Percentiles rank a stretch among this genome's conserved stretches.
phyloP scores from a whole-genome alignment of 1,284 basidiomycete species.

The Papiliotrema flavescens region DNA sequence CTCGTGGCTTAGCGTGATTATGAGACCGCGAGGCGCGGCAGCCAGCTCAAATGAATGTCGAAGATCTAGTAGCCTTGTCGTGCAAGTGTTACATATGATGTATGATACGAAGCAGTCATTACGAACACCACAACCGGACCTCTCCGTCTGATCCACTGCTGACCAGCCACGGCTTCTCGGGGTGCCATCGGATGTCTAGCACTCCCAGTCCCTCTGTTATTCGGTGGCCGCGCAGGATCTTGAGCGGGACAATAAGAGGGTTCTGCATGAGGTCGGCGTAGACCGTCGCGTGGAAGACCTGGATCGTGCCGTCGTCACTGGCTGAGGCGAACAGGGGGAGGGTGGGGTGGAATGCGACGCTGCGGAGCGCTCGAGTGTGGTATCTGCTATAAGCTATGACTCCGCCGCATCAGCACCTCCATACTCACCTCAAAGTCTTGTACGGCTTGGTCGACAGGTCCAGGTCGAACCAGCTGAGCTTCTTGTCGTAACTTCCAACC shows the following conservation, averaged over 20 bases:
- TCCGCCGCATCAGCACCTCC: constrained; percentile 1
- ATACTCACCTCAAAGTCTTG: constrained; percentile 83
- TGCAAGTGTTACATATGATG: not conserved
- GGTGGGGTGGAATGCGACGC: constrained; percentile 85
- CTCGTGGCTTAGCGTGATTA: not conserved
- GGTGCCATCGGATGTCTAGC: constrained; percentile 84
- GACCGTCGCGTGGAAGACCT: constrained; percentile 93
- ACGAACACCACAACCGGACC: constrained; percentile 72
- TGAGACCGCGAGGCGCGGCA: no score
- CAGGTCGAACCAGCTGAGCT: constrained; percentile 97
- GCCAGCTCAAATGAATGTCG: not conserved
- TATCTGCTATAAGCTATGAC: constrained; percentile 57
- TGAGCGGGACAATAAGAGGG: constrained; percentile 93
- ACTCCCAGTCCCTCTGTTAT: constrained; percentile 85
- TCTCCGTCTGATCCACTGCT: constrained; percentile 91
- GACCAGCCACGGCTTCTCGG: constrained; percentile 86
- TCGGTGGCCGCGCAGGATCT: constrained; percentile 87
- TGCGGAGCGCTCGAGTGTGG: constrained; percentile 86
- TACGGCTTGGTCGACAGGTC: constrained; percentile 94
- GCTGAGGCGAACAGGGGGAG: constrained; percentile 94
- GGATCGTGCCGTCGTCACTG: constrained; percentile 94
- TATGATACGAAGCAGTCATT: constrained; percentile 2
- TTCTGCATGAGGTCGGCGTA: constrained; percentile 93
- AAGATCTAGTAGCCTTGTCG: not conserved
- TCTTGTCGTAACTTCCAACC: constrained; percentile 95